A percentile compares a stretch with the other conserved stretches of the same genome.
Conservation (phyloP, 768 basidiomycete species). For the Sistotremastrum suecicum region DNA sequence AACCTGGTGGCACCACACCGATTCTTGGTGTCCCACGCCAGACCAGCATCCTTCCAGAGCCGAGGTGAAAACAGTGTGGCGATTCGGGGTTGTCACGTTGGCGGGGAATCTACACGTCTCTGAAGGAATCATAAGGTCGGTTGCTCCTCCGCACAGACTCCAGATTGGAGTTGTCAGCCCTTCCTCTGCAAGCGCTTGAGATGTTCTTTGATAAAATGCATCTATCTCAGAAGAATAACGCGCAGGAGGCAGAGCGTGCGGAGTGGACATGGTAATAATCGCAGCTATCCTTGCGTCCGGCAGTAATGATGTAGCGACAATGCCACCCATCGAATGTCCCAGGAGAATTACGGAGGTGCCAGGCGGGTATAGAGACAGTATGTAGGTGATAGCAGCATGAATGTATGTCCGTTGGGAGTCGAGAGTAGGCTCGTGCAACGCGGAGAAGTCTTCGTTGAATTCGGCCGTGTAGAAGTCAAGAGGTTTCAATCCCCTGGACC, state of each 20-base stretch:
- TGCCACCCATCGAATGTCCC: slow-evolving; percentile 96
- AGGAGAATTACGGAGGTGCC: slow-evolving; percentile 58
- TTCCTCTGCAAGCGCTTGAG: slow-evolving; percentile 23
- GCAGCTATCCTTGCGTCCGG: slow-evolving; percentile 52
- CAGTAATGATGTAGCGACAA: slow-evolving; percentile 73
- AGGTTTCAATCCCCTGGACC: slow-evolving; percentile 29
- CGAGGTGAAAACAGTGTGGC: slow-evolving; percentile 68
- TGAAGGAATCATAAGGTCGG: slow-evolving; percentile 84
- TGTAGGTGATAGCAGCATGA: slow-evolving; percentile 53
- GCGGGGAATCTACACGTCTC: slow-evolving; percentile 64
- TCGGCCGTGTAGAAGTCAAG: slow-evolving; percentile 94
- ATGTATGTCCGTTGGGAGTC: slow-evolving; percentile 71
- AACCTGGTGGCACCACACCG: slow-evolving; percentile 99
- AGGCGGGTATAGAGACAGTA: slow-evolving; percentile 61
- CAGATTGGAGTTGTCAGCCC: slow-evolving; percentile 45
- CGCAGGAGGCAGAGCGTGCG: slow-evolving; percentile 77
- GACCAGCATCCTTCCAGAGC: slow-evolving; percentile 89
- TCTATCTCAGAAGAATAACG: slow-evolving; percentile 76
- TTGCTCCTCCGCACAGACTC: slow-evolving; percentile 83
- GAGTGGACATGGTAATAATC: slow-evolving; percentile 93
- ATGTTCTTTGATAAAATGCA: slow-evolving; percentile 44
- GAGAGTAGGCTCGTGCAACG: slow-evolving; percentile 84
- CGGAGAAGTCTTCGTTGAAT: slow-evolving; percentile 94
- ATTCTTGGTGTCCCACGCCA: slow-evolving; percentile 87
- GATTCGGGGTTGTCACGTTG: slow-evolving; percentile 6